phyloP scores from a whole-genome alignment of 176 grass and related monocot genomes.

The Oryza meyeriana region DNA sequence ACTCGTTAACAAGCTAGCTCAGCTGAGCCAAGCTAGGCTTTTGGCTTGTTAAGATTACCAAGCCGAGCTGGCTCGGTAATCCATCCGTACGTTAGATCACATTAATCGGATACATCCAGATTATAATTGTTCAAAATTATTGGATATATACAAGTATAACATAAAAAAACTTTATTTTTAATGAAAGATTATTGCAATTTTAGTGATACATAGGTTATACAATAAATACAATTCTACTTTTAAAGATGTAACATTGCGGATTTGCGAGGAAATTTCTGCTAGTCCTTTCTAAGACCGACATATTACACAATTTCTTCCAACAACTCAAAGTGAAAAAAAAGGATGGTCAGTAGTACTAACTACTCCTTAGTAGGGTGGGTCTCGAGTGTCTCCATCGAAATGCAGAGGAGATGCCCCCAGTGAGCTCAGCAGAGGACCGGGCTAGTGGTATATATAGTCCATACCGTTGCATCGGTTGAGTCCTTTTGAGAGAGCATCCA shows the following conservation, averaged over 20 bases:
- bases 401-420: constrained; percentile 19
- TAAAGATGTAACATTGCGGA: background rate
- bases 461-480: constrained; percentile 25
- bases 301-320: background rate
- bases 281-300: background rate
- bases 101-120: background rate
- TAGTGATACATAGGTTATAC: too few relatives aligned
- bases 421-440: constrained; percentile 1
- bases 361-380: background rate
- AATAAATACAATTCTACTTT: background rate
- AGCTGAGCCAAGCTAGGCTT: too few relatives aligned
- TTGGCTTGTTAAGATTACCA: too few relatives aligned
- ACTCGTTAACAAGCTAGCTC: too few relatives aligned
- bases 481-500: background rate
- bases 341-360: background rate
- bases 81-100: too few relatives aligned
- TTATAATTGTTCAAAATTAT: too few relatives aligned
- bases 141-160: too few relatives aligned
- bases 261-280: background rate
- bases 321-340: background rate
- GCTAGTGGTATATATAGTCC: constrained; percentile 6
- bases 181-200: too few relatives aligned
- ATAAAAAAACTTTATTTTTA: too few relatives aligned
- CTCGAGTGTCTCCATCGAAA: background rate
- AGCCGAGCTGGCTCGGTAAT: too few relatives aligned